Percentiles rank a stretch among this genome's conserved stretches.
These are phyloP conservation scores for Penicillium sp. DNA, from an alignment of 2,329 filamentous ascomycete genomes.

Conservation along the genomic window DNA sequence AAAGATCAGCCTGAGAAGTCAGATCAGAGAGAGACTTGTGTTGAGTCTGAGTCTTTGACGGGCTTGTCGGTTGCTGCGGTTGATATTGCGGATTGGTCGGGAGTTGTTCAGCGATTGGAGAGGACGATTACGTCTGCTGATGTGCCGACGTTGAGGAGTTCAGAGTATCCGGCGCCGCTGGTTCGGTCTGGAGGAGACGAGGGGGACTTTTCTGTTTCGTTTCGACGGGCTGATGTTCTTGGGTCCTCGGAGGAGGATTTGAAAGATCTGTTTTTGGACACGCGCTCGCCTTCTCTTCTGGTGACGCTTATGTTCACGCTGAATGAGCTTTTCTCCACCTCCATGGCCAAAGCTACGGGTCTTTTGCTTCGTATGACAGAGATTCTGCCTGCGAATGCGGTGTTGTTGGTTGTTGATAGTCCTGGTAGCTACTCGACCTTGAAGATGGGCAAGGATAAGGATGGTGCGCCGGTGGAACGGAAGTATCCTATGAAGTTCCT, in stretches of 20 bases:
- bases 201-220: conserved; percentile 39
- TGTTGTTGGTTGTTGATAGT: conserved; percentile 87
- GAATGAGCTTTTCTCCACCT: conserved; percentile 88
- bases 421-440: conserved; percentile 91
- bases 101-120: conserved; percentile 64
- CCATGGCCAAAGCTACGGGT: conserved; percentile 73
- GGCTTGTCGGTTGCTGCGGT: conserved; percentile 64
- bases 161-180: conserved; percentile 36
- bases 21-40: neutral
- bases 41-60: neutral
- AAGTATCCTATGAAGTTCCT: conserved; percentile 95
- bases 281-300: conserved; percentile 50
- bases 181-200: conserved; percentile 7
- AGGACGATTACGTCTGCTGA: conserved; percentile 52
- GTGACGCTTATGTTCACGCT: conserved; percentile 91
- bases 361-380: conserved; percentile 74
- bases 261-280: conserved; percentile 36
- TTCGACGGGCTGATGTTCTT: conserved; percentile 58
- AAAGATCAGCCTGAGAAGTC: neutral
- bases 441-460: conserved; percentile 60
- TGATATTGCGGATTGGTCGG: conserved; percentile 79
- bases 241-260: conserved; percentile 43
- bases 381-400: conserved; percentile 59
- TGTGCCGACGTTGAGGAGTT: conserved; percentile 34
- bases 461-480: conserved; percentile 51